These are phyloP conservation scores for Solioccasus polychromus DNA, from an alignment of 768 basidiomycete species.

Conservation along the genomic window DNA sequence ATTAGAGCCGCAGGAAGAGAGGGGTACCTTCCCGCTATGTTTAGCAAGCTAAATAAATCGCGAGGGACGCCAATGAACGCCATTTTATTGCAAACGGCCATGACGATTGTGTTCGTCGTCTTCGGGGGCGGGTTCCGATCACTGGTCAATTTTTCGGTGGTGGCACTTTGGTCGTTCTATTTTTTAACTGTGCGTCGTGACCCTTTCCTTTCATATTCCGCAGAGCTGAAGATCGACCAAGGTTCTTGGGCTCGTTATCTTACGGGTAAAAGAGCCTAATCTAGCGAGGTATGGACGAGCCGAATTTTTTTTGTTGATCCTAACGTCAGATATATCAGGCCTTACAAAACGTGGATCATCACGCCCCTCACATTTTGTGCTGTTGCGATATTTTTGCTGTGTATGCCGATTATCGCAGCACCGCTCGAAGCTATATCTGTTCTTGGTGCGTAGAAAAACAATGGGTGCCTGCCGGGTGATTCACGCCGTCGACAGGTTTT, in stretches of 20 bases:
- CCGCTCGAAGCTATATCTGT: slow-evolving; percentile 86
- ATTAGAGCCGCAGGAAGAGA: slow-evolving; percentile 89
- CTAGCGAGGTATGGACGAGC: slow-evolving; percentile 59
- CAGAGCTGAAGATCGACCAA: slow-evolving; percentile 26
- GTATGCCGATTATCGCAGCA: slow-evolving; percentile 93
- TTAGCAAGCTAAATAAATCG: slow-evolving; percentile 70
- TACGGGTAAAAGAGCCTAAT: slow-evolving; percentile 87
- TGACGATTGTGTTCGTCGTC: slow-evolving; percentile 77
- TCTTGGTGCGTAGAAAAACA: slow-evolving; percentile 53
- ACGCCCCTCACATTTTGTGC: slow-evolving; percentile 90
- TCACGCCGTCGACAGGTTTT: slow-evolving; percentile 49
- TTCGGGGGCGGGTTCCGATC: slow-evolving; percentile 88
- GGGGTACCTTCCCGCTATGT: slow-evolving; percentile 80
- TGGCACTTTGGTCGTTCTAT: slow-evolving; percentile 85
- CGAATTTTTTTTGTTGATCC: background rate
- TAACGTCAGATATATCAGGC: slow-evolving; percentile 44
- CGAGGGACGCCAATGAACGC: slow-evolving; percentile 89
- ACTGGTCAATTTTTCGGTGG: slow-evolving; percentile 85
- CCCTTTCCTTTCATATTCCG: background rate
- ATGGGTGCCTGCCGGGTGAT: background rate
- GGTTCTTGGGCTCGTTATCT: slow-evolving; percentile 85
- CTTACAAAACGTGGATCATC: slow-evolving; percentile 88
- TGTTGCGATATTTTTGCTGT: slow-evolving; percentile 59
- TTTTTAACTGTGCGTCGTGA: slow-evolving; percentile 66
- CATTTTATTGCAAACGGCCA: slow-evolving; percentile 67